Base-by-base conservation (phyloP, 1,284 basidiomycete genomes). In the Puccinia hordei region DNA sequence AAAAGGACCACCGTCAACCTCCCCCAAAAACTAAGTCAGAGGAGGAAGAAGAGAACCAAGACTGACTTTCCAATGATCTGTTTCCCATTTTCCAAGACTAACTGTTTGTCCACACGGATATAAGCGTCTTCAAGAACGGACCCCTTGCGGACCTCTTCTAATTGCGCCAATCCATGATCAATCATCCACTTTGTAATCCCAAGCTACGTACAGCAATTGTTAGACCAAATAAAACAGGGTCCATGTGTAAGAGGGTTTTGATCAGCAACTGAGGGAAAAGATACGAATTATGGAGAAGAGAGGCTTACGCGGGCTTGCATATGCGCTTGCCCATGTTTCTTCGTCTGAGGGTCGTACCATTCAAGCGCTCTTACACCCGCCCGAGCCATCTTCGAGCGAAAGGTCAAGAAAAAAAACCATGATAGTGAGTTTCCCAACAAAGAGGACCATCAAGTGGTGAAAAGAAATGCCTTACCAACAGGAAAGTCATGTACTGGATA, bases 321-420 rank as follows among this genome's bases (percentile, higher is more conserved):
- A 84, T 94, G 93, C n/a, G 93, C 93, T 84, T 94, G 93, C 24
- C 93, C 92, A 83, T 94, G 93, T 86, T 93, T 93, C 85, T 90
- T 87, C 10, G 90, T 91, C 38, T 86, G 87, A 35, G 93, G 92
- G 84, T 95, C 92, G 82, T 92, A 95, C 85, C 88, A 93, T 85
- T 94, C 92, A 59, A 95, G 88, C 1, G 90, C 92, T 59, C 90
- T 88, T 24, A 69, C 27, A 27, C 44, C 59, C 2, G 75, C 53
- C 17, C 75, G 55, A 57, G 71, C 38, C 81, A 79, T 49, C 46
- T 41, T 2, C 12, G 22, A 33, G 73, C n/a, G n/a, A n/a, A n/a
- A n/a, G n/a, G n/a, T n/a, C n/a, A n/a, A 30, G 24, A 65, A 22
- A 44, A 27, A 12, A 2, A 5, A 65, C 19, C n/a, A n/a, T n/a